A percentile compares a stretch with the other conserved stretches of the same genome.
Evolutionary conservation across 192 early-diverging fungal genomes (phyloP).

Genomic region (Chytriomyces hyalinus): DNA sequence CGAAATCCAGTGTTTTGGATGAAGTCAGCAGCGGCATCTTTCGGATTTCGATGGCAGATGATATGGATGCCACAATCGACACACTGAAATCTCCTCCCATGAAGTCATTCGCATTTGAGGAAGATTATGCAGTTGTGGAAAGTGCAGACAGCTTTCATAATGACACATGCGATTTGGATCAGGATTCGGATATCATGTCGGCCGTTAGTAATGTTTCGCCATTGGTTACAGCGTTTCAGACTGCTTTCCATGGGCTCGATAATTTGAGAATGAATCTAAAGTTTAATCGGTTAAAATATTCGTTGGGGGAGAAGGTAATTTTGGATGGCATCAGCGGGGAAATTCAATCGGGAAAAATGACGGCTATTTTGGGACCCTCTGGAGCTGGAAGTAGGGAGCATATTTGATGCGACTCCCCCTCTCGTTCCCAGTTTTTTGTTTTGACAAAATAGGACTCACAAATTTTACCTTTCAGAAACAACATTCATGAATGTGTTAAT

Average conservation of each 20-base stretch:
- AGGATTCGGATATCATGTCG: neutral
- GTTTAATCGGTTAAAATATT: neutral
- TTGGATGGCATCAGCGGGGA: neutral
- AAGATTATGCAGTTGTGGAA: neutral
- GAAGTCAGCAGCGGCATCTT: no score
- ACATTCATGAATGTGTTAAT: slow-evolving; percentile 26
- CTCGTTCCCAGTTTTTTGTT: neutral
- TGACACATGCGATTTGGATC: neutral
- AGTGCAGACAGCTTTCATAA: neutral
- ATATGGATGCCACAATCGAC: no score
- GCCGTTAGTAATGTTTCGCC: neutral
- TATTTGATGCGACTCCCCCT: neutral
- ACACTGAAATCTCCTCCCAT: neutral
- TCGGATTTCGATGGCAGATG: no score
- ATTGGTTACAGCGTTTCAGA: neutral
- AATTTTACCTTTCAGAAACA: slow-evolving; percentile 15
- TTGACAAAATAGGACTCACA: neutral
- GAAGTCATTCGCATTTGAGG: neutral
- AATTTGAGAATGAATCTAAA: neutral
- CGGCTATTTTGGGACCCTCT: slow-evolving; percentile 1
- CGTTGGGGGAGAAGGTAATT: neutral
- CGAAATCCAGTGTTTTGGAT: no score
- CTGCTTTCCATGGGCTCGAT: neutral
- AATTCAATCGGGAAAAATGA: neutral
- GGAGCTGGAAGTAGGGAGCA: slow-evolving; percentile 60